A percentile compares a stretch with the other conserved stretches of the same genome.
Conservation (phyloP, 805 yeast genomes). For the Myxozyma nipponensis region DNA sequence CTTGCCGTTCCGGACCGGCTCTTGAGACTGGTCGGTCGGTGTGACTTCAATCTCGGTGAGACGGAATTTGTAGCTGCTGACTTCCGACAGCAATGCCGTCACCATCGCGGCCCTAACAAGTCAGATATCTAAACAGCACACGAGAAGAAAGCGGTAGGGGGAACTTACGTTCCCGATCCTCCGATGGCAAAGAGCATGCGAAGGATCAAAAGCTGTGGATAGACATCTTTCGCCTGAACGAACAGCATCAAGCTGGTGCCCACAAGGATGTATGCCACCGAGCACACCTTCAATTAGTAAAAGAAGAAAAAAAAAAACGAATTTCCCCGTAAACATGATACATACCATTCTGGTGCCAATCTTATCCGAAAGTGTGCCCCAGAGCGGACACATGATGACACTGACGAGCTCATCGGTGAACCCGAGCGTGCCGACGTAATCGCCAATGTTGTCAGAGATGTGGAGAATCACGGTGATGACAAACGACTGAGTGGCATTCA, state of each 20-base stretch:
- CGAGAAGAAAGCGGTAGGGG: neutral
- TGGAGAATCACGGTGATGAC: slow-evolving; percentile 42
- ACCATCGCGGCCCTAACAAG: slow-evolving; percentile 48
- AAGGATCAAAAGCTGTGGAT: slow-evolving; percentile 50
- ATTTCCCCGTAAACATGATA: neutral
- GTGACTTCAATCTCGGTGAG: too few relatives aligned
- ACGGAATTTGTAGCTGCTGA: slow-evolving; percentile 10
- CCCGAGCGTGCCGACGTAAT: slow-evolving; percentile 48
- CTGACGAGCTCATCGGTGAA: slow-evolving; percentile 59
- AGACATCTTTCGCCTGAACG: slow-evolving; percentile 45
- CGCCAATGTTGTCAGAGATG: slow-evolving; percentile 37
- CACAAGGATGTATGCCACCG: slow-evolving; percentile 47
- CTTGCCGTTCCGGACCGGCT: slow-evolving; percentile 46
- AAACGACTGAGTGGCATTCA: slow-evolving; percentile 46
- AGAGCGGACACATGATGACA: slow-evolving; percentile 52
- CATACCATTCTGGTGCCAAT: slow-evolving; percentile 54
- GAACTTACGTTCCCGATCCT: slow-evolving; percentile 40
- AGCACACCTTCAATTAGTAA: slow-evolving; percentile 31
- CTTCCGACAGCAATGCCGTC: slow-evolving; percentile 56
- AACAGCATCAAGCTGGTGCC: slow-evolving; percentile 50
- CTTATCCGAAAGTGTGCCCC: slow-evolving; percentile 62
- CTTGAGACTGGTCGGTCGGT: neutral
- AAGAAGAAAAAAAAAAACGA: neutral
- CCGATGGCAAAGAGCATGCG: slow-evolving; percentile 61
- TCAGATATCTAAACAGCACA: neutral